Conservation (phyloP, 2,329 filamentous ascomycete genomes). For the Colletotrichum karsti region DNA sequence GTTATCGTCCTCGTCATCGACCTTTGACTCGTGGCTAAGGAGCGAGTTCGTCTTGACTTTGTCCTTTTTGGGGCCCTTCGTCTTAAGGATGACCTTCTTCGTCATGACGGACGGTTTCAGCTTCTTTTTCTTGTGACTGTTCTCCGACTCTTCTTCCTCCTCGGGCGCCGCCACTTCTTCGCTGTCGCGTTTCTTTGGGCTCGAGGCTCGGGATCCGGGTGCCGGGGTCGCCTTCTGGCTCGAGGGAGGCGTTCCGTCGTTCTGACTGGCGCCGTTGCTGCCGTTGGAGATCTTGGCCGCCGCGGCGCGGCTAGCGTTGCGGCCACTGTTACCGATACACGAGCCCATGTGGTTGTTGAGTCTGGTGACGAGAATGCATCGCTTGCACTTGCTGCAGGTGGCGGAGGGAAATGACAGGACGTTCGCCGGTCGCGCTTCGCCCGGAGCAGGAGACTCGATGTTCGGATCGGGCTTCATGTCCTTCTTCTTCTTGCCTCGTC, state of each 20-base stretch:
- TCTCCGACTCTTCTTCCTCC: constrained; percentile 60
- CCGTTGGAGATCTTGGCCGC: constrained; percentile 71
- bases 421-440: constrained; percentile 66
- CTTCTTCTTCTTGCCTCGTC: constrained; percentile 82
- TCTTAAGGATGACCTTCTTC: constrained; percentile 66
- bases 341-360: constrained; percentile 76
- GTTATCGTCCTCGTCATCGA: constrained; percentile 37
- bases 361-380: constrained; percentile 70
- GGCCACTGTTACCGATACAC: constrained; percentile 72
- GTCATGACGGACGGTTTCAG: constrained; percentile 55
- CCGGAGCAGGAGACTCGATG: constrained; percentile 53
- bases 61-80: constrained; percentile 62
- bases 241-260: constrained; percentile 66
- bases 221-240: constrained; percentile 70
- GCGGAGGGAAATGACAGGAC: constrained; percentile 72
- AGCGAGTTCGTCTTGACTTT: constrained; percentile 61
- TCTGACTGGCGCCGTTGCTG: constrained; percentile 55
- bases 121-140: constrained; percentile 67
- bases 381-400: constrained; percentile 74
- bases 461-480: constrained; percentile 69
- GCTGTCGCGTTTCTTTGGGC: constrained; percentile 65
- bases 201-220: constrained; percentile 61
- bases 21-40: constrained; percentile 58
- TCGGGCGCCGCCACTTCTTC: constrained; percentile 58
- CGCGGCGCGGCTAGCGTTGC: constrained; percentile 69